phyloP scores from a whole-genome alignment of 352 stramenopile species.

The Globisporangium nunn region DNA sequence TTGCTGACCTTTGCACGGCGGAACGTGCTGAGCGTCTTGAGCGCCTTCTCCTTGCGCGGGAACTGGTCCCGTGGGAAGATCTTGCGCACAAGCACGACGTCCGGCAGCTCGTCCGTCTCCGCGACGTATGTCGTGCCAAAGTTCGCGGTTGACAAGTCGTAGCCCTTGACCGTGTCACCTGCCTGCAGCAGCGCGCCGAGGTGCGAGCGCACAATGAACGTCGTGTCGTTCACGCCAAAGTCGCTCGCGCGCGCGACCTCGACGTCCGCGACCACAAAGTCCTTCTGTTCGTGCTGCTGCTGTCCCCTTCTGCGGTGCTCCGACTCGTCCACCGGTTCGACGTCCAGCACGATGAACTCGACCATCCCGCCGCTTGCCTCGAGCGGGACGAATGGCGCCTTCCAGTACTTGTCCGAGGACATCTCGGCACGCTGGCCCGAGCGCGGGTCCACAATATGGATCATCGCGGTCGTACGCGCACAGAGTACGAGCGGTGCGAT shows the following conservation, averaged over 20 bases:
- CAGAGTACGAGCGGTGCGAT: conserved; percentile 58
- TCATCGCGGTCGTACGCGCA: conserved; percentile 48
- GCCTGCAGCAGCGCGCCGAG: conserved; percentile 47
- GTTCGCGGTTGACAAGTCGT: conserved; percentile 53
- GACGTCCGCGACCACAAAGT: conserved; percentile 49
- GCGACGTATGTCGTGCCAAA: conserved; percentile 37
- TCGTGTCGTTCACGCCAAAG: conserved; percentile 79
- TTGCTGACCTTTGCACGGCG: conserved; percentile 42
- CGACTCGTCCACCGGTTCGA: conserved; percentile 33
- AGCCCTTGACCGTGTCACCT: conserved; percentile 66
- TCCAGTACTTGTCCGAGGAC: conserved; percentile 63
- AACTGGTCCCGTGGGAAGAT: conserved; percentile 40
- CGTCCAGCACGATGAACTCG: conserved; percentile 69
- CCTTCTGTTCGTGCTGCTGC: conserved; percentile 12
- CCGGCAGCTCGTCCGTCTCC: conserved; percentile 55
- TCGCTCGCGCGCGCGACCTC: conserved; percentile 62
- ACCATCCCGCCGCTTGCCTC: conserved; percentile 50
- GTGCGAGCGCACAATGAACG: conserved; percentile 56
- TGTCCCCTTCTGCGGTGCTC: neutral
- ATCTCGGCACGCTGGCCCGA: conserved; percentile 50
- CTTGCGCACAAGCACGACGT: conserved; percentile 74
- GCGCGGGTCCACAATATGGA: conserved; percentile 59
- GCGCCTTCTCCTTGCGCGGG: conserved; percentile 29
- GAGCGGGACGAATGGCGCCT: conserved; percentile 50
- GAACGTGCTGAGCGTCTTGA: conserved; percentile 39